Evolutionary conservation across 805 yeast genomes (phyloP), one percentile per base, ranked within the genome.

Genomic region (Kodamaea neixiangensis): DNA sequence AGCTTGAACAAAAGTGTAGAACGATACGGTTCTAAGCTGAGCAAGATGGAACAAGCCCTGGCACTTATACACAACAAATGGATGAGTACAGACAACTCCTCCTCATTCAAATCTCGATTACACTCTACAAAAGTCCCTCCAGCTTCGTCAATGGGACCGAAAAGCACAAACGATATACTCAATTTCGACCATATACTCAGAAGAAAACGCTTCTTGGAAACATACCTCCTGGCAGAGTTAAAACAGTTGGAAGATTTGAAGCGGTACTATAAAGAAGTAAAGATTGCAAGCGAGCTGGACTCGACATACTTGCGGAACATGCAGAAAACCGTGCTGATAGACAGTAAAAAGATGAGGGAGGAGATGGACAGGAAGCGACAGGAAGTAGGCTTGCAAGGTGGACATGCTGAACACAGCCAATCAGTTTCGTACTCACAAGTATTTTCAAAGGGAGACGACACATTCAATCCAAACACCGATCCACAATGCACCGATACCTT

Each of bases 181-280:
- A 61, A 57, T 51, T 63, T 58, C 37, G 75, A 70, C 52, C 57
- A 51, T 11, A 49, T 67, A 19, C 44, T 51, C 6, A 51, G 67
- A 35, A 53, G 67, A 20, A 67, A 65, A 46, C 59, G 58, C 14
- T 59, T 58, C 33, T 35, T 71, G 42, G 77, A 73, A 50, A 67
- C 75, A 11, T 66, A 68, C 49, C 58, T 73, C 14, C 69, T 62
- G 70, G 77, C 78, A 2, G 78, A 74, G 53, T 41, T 66, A 33
- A 67, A 67, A 46, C 77, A 73, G 52, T 58, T 73, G 37, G 54
- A 60, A 31, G 73, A 68, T 7, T 58, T 74, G 14, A 65, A 69
- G 46, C 51, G 53, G 7, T 59, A 68, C 51, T 59, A 61, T 44
- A 55, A 58, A 9, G 61, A 64, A 15, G 51, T 65, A 5, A 54